Evolutionary conservation across 495 filamentous ascomycete species (phyloP), one percentile per base, ranked within the genome.

Genomic region (Aspergillus ellipticus): DNA sequence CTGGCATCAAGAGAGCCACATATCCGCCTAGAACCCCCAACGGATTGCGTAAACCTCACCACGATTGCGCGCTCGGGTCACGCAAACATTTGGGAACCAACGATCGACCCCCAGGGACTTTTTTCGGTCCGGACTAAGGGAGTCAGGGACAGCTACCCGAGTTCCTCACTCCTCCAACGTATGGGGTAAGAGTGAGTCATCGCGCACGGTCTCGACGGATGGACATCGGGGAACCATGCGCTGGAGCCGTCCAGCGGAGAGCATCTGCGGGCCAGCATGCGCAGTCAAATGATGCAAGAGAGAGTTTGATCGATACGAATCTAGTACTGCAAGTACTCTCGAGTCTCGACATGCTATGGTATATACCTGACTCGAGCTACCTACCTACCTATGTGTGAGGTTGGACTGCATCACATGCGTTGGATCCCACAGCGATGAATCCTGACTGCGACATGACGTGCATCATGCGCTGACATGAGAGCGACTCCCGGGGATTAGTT

Each of bases 111-210:
- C 43, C 11, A 26, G 26, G 43, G 26, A 29, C 7, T 9, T 15
- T 28, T 15, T n/a, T 48, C 45, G 45, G 24, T 17, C 6, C 24
- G 35, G 35, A 39, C 35, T 13, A 13, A 39, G 35, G 35, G 35
- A 39, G 11, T n/a, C 35, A 39, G 35, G 13, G 35, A 15, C 35
- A 39, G 10, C 35, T 39, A 39, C n/a, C 11, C 11, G 11, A 13
- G 35, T 13, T 39, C n/a, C 35, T n/a, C n/a, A 39, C 11, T n/a
- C 35, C n/a, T 39, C n/a, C 35, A 28, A 28, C 24, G 7, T 39
- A 39, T n/a, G 13, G 13, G 35, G 35, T 39, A 39, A 48, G 45
- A 8, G 49, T 51, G 49, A 51, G 29, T 51, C 49, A 51, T 51
- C 21, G 45, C 45, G 45, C 45, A 24, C 28, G 45, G 28, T 22